Base-by-base conservation (phyloP, 2,329 filamentous ascomycete species). In the Seiridium unicorne region DNA sequence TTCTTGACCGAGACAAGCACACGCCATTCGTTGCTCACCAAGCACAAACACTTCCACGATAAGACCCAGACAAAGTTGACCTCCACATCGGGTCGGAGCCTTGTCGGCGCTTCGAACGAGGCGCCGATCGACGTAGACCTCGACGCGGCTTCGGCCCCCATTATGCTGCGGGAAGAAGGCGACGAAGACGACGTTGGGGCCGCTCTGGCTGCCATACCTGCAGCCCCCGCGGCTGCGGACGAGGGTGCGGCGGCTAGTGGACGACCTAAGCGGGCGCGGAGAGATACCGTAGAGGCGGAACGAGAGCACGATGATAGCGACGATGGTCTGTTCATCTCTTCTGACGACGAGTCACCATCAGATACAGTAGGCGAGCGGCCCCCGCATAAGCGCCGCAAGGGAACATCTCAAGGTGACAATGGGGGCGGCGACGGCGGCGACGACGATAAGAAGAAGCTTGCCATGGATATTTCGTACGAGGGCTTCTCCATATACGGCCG, bases 401-500 rank as follows among this genome's bases (percentile, higher is more conserved):
- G 77, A 44, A 70, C 68, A 10, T n/a, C 35, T 11, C 70, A 67
- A 26, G 64, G 34, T 5, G 69, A 69, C 32, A 76, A 71, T 18
- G 72, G 72, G 18, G 72, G 73, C 8, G 64, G 34, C 5, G 69
- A 69, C 32, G 76, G 70, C n/a, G 72, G 72, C 18, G 72, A 73
- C 8, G 87, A 90, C 60, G 90, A 96, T 70, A 96, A 97, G 77
- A 97, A 99, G 80, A 98, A 97, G 74, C 78, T 96, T 67, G 86
- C 84, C 26, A 85, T 97, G 79, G 89, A 90, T 63, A 95, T 94
- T 34, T 89, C 88, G 11, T 99, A 98, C 76, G 93, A 98, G 69
- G 94, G 95, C 7, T 98, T 98, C 76, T 91, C 90, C 68, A 97
- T 99, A 70, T 96, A 97, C 76, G 93, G 95, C 9, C 90, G 92